Base-by-base conservation (phyloP, 805 yeast species). In the Metschnikowia gruessii region DNA sequence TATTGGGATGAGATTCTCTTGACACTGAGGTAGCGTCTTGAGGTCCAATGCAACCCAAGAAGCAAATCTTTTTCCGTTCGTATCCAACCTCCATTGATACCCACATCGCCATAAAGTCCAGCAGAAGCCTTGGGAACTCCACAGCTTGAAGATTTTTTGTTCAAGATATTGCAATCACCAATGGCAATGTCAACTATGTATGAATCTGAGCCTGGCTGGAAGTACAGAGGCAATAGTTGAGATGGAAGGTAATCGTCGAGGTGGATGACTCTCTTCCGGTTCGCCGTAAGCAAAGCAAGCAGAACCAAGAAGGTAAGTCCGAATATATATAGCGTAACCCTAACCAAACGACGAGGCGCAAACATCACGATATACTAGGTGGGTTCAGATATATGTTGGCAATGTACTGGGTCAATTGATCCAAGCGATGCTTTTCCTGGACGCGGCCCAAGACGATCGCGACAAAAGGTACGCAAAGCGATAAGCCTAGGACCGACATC, bases 51-150 rank as follows among this genome's bases (percentile, higher is more conserved):
- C 18, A 59, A 53, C 4, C 74, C 73, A 45, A 80, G 64, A 15
- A 58, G 55, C 32, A 81, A 63, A 55, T 80, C 83, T 52, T 79
- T 79, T 18, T 70, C 69, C 21, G 77, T 50, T 41, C 65, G 62
- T 31, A 51, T 44, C 81, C 82, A 79, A 11, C 65, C 65, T 7
- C 63, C 63, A 21, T 42, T 37, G 2, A 34, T 43, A 13, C 47
- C 45, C 12, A 54, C 51, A 41, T 55, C 49, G 12, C 59, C 59
- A 32, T 49, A 52, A 0, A 35, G 22, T 6, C 58, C 58, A 6
- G 38, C 33, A 2, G 45, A 30, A 3, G 49, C 46, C 19, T 31
- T 41, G 12, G 58, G 59, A 1, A 45, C 24, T 12, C 52, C 59
- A 19, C 57, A 54, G 3, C 36, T 36, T 10, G 50, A 15, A 15